Percentiles rank a stretch among this genome's conserved stretches.
Conservation (phyloP, 1,139 yeast species). For the Suhomyces terraborum region DNA sequence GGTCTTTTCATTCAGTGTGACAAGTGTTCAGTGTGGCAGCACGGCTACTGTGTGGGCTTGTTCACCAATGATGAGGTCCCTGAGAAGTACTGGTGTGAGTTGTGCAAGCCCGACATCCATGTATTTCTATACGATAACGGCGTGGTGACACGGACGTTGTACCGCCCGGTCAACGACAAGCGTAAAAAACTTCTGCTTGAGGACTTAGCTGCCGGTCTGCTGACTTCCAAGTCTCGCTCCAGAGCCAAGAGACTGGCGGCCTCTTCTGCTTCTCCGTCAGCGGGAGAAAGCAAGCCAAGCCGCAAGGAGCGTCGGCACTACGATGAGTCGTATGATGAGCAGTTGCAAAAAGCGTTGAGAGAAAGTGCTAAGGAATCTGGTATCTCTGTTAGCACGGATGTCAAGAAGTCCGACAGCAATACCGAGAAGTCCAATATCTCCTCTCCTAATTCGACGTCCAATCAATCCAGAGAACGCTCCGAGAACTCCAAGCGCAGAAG, state of each 20-base stretch:
- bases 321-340: conserved; percentile 66
- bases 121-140: conserved; percentile 40
- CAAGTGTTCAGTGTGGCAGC: conserved; percentile 94
- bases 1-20: conserved; percentile 91
- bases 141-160: conserved; percentile 45
- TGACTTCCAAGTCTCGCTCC: conserved; percentile 18
- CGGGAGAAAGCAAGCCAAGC: conserved; percentile 26
- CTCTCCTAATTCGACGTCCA: conserved; percentile 2
- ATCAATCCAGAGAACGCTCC: conserved; percentile 6
- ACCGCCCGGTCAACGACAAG: conserved; percentile 50
- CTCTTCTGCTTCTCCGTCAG: conserved; percentile 15
- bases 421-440: conserved; percentile 13
- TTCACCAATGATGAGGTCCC: conserved; percentile 74
- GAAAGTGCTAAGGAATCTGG: conserved; percentile 61
- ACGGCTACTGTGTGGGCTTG: conserved; percentile 92
- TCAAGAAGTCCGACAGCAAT: conserved; percentile 22
- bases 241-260: conserved; percentile 19
- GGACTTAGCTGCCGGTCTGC: conserved; percentile 19
- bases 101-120: conserved; percentile 83
- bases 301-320: conserved; percentile 39
- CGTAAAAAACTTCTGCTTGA: conserved; percentile 45
- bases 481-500: conserved; percentile 10
- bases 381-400: conserved; percentile 16
- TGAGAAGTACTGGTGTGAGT: conserved; percentile 91
- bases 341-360: conserved; percentile 66